Base-by-base conservation (phyloP, 1,139 yeast genomes). In the Ashbya aceris region DNA sequence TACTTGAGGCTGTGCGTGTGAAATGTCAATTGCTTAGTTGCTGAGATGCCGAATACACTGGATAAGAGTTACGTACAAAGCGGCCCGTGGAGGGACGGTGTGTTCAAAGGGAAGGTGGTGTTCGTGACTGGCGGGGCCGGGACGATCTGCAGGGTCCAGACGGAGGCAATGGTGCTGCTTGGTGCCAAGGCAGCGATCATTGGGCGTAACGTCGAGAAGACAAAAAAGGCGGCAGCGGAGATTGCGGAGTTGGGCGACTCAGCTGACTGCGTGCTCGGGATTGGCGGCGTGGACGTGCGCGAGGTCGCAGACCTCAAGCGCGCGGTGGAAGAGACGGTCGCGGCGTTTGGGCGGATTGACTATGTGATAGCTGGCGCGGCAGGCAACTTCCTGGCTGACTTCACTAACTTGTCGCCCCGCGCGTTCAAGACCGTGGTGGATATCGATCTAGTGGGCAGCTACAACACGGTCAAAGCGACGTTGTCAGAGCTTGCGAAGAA, bases 91-190 rank as follows among this genome's bases (percentile, higher is more conserved):
- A 79, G 77, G 52, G 73, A 78, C 1, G 80, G 75, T 49, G 54
- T 86, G 31, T 86, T 86, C 66, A 68, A 75, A 44, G 93, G 84
- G 26, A 87, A 86, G 61, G 95, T 85, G 1, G 94, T 78, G 9
- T 83, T 87, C 54, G 83, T 87, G 42, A 89, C 96, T 1, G 97
- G 97, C 2, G 96, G 96, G 20, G 93, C 96, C 1, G 96, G 96
- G 5, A 78, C 95, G 27, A 87, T 89, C 41, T 87, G 96, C 61
- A 69, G 87, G 42, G 89, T 81, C 3, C 96, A 86, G 60, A 76
- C 83, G 0, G 94, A 83, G 56, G 95, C 95, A 0, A 49, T 89
- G 63, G 81, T 86, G 3, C 63, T 76, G 14, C 67, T 87, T 12
- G 97, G 97, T 3, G 93, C 95, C 46, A 69, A 83, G 53, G 95